Base-by-base conservation (phyloP, 306 rosid genomes). In the Malus orientalis region DNA sequence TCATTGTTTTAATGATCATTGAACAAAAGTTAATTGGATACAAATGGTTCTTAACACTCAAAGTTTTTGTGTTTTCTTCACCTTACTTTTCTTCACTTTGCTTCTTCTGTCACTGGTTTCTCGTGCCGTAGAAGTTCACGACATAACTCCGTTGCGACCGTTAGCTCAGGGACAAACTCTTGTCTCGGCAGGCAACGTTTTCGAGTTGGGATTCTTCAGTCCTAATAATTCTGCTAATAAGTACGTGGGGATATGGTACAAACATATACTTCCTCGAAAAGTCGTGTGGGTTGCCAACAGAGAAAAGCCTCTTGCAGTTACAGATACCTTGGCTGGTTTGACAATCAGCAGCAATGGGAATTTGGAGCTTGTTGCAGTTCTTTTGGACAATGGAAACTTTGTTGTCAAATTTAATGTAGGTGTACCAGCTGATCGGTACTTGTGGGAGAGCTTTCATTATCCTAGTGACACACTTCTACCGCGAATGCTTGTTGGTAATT, bases 171-270 rank as follows among this genome's bases (percentile, higher is more conserved):
- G 19, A 51, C 63, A 70, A 76, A 81, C 78, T 71, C 57, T 81
- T 12, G 18, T 70, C 65, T 76, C 78, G 16, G 57, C 70, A 5
- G 38, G 45, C 70, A 63, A 30, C 6, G 10, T 53, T 54, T 87
- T 80, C 59, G 77, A 78, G 16, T 47, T 89, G 27, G 88, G 90
- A 0, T 89, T 89, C 79, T 89, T 89, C 68, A 77, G n/a, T 59
- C 86, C 87, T 8, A 16, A 22, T 54, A 82, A 82, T 30, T 80
- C 89, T 2, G 33, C 91, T 5, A 70, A 78, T 18, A 75, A 64
- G 8, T 89, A 80, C 1, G 76, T 84, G 5, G 89, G 89, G 23
- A 78, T 87, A 20, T 89, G 93, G 91, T 74, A 74, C 44, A 16
- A 53, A 60, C 38, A 36, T 69, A 69, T 32, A 30, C 5, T 80